These are phyloP conservation scores for Misopates orontium DNA, from an alignment of 257 asterid genomes.

Conservation along the genomic window DNA sequence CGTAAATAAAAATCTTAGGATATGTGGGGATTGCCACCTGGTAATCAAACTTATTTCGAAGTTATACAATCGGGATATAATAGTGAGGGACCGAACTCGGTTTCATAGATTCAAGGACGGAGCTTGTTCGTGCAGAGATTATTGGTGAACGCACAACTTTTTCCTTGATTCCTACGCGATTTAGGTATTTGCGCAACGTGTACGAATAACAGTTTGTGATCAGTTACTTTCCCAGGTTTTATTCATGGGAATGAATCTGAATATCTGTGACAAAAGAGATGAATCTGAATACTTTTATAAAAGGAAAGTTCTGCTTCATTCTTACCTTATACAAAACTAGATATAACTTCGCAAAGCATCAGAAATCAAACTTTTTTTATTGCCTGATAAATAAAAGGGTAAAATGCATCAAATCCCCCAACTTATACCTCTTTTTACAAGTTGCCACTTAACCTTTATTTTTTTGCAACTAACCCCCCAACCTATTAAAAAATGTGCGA, in stretches of 20 bases:
- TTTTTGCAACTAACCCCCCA: too few relatives aligned
- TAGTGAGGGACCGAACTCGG: conserved; percentile 86
- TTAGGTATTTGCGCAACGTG: neutral
- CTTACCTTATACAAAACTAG: too few relatives aligned
- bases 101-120: conserved; percentile 81
- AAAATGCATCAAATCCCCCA: too few relatives aligned
- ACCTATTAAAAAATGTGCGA: too few relatives aligned
- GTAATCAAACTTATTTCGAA: conserved; percentile 79
- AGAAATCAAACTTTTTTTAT: too few relatives aligned
- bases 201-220: neutral
- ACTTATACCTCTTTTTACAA: too few relatives aligned
- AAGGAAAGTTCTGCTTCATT: too few relatives aligned
- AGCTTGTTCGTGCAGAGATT: conserved; percentile 76
- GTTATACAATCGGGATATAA: conserved; percentile 60
- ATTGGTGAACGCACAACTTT: conserved; percentile 7
- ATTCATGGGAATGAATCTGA: neutral
- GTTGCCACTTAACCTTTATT: too few relatives aligned
- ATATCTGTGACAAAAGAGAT: too few relatives aligned
- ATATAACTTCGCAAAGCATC: too few relatives aligned
- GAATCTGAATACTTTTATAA: too few relatives aligned
- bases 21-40: conserved; percentile 92
- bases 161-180: neutral
- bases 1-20: conserved; percentile 87
- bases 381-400: too few relatives aligned
- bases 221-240: neutral